Base-by-base conservation (phyloP, 1,284 basidiomycete species). In the Ustilago trichophora region DNA sequence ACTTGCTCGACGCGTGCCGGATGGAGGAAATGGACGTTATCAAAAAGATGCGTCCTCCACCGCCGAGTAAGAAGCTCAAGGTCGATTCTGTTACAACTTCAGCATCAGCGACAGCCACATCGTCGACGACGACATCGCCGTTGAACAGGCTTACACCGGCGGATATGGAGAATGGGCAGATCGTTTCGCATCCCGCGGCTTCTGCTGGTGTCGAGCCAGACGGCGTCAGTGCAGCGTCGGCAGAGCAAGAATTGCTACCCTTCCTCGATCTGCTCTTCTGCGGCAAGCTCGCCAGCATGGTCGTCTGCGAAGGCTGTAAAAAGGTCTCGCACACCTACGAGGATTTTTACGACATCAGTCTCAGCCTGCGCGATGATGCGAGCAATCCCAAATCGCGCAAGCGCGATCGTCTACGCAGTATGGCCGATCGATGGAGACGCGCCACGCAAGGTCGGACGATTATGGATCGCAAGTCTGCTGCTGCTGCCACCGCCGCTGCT, bases 11-110 rank as follows among this genome's bases (percentile, higher is more conserved):
- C 80, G 90, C 89, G 15, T 91, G 94, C 85, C 87, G 91, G 44
- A 93, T 94, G 91, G 93, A 97, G 80, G 93, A 97, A 81, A 84
- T 89, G 58, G 93, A 97, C 80, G 84, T 91, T 43, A 91, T 92
- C 82, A 92, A 91, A 81, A 87, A 88, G 71, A 85, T 89, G 38
- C 87, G 86, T 72, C 89, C 85, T 10, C 83, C 13, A 83, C 84
- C 13, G 79, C 80, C 29, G 69, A 46, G 74, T 79, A 46, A 85
- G 50, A 72, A 57, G 27, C 15, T 65, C 24, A 60, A 52, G 52
- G n/a, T n/a, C n/a, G n/a, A n/a, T n/a, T n/a, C n/a, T n/a, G n/a
- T n/a, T n/a, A n/a, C n/a, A n/a, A n/a, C 13, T 34, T 19, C n/a
- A 51, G 34, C 34, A 24, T 6, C 55, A 83, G 42, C 49, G 16